Percentiles rank a stretch among this genome's conserved stretches.
Evolutionary conservation across 371 early-diverging fungal species (phyloP).

Genomic region (Syncephalastrum contaminatum): DNA sequence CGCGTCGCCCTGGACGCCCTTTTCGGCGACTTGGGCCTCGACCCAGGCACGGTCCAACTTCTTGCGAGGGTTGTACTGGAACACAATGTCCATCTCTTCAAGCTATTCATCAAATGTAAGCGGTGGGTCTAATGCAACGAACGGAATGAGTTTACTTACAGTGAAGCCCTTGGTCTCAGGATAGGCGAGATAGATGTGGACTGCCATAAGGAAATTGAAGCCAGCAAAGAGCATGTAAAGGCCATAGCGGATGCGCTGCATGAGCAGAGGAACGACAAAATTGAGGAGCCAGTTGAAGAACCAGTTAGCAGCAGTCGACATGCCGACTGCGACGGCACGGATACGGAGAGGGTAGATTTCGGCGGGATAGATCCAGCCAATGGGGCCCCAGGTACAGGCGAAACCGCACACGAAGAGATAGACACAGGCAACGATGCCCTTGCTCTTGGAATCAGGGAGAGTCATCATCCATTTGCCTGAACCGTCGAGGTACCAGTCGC

Average conservation of each 20-base stretch:
- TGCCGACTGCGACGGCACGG: conserved; percentile 74
- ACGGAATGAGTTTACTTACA: conserved; percentile 10
- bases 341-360: conserved; percentile 79
- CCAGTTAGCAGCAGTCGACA: conserved; percentile 90
- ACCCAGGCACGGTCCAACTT: conserved; percentile 25
- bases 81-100: conserved; percentile 43
- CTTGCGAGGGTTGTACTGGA: conserved; percentile 34
- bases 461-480: conserved; percentile 22
- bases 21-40: conserved; percentile 20
- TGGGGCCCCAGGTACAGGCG: conserved; percentile 85
- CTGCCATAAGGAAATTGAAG: conserved; percentile 58
- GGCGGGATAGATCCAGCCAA: conserved; percentile 89
- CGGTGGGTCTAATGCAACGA: not conserved
- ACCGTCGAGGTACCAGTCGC: conserved; percentile 18
- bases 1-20: not conserved
- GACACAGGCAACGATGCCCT: conserved; percentile 58
- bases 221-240: conserved; percentile 66
- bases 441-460: conserved; percentile 8
- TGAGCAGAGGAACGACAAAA: conserved; percentile 58
- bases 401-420: conserved; percentile 72
- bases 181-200: conserved; percentile 61
- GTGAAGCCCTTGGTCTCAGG: conserved; percentile 63
- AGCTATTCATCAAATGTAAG: conserved; percentile 16
- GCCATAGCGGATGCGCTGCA: conserved; percentile 59
- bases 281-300: conserved; percentile 68